Percentiles rank a stretch among this genome's conserved stretches.
Conservation (phyloP, 805 yeast genomes). For the Lipomyces oligophaga region DNA sequence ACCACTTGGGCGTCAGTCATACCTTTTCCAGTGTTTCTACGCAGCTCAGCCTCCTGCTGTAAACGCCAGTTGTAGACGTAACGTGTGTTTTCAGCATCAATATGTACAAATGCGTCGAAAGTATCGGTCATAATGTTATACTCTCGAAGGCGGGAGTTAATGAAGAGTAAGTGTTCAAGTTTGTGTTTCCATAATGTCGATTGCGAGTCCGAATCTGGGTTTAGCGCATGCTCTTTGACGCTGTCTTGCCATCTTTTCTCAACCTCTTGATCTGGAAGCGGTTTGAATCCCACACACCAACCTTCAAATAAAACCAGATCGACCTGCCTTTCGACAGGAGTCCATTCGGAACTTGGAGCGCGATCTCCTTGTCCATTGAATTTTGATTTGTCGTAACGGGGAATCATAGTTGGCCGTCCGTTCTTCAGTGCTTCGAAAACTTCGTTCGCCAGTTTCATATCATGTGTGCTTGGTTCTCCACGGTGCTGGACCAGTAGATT, state of each 20-base stretch:
- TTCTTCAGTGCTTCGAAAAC: conserved; percentile 34
- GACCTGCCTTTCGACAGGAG: conserved; percentile 39
- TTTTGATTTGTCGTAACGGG: conserved; percentile 74
- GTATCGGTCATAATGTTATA: conserved; percentile 55
- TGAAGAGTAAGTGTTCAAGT: conserved; percentile 34
- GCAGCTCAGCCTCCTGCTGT: conserved; percentile 63
- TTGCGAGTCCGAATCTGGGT: not conserved
- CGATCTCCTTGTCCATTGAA: conserved; percentile 80
- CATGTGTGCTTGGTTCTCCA: conserved; percentile 95
- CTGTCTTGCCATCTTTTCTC: conserved; percentile 26
- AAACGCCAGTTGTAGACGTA: conserved; percentile 77
- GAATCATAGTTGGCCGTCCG: conserved; percentile 42
- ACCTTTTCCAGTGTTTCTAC: conserved; percentile 52
- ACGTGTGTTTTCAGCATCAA: conserved; percentile 55
- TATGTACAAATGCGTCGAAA: conserved; percentile 58
- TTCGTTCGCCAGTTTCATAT: conserved; percentile 45
- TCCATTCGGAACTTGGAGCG: conserved; percentile 42
- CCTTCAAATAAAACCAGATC: conserved; percentile 83
- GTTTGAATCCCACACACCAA: conserved; percentile 81
- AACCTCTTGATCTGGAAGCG: conserved; percentile 40
- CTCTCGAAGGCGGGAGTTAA: conserved; percentile 51
- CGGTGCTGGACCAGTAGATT: conserved; percentile 68
- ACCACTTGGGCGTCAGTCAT: conserved; percentile 73
- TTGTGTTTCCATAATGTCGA: conserved; percentile 34
- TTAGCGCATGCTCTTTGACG: conserved; percentile 13